Evolutionary conservation across 2,329 filamentous ascomycete genomes (phyloP).

Genomic region (Botrytis hyacinthi): DNA sequence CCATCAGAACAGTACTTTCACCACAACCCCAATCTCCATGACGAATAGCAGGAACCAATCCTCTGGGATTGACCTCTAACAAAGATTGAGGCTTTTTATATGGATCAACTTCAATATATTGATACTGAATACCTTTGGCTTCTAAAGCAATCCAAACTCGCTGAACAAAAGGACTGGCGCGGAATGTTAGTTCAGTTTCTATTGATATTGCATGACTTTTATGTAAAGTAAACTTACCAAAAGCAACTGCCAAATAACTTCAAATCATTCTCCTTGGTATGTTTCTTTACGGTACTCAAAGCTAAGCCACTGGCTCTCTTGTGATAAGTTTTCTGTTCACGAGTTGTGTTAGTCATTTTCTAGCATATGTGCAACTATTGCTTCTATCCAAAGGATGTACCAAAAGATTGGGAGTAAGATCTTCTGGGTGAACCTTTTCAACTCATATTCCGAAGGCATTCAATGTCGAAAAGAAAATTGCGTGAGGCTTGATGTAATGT

Average conservation of each 20-base stretch:
- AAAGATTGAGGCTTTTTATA: slow-evolving; percentile 70
- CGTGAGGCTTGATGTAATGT: not conserved
- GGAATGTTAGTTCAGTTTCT: slow-evolving; percentile 22
- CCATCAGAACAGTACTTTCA: slow-evolving; percentile 77
- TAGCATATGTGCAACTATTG: slow-evolving; percentile 38
- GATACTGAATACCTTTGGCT: slow-evolving; percentile 72
- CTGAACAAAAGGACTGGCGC: slow-evolving; percentile 70
- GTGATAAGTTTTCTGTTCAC: slow-evolving; percentile 65
- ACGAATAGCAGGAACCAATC: slow-evolving; percentile 71
- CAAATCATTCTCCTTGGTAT: slow-evolving; percentile 66
- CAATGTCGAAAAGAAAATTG: not conserved
- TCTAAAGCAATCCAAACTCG: slow-evolving; percentile 88
- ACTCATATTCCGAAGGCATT: not conserved
- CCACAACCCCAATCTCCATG: slow-evolving; percentile 81
- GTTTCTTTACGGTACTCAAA: slow-evolving; percentile 65
- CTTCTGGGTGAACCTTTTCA: not conserved
- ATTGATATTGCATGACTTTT: slow-evolving; percentile 23
- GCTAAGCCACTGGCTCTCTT: slow-evolving; percentile 72
- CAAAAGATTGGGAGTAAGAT: not conserved
- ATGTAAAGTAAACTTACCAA: slow-evolving; percentile 54
- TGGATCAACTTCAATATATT: slow-evolving; percentile 83
- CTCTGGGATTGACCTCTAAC: slow-evolving; percentile 72
- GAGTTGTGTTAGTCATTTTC: slow-evolving; percentile 42
- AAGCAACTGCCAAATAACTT: slow-evolving; percentile 83
- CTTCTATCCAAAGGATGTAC: not conserved